Evolutionary conservation across 2,329 filamentous ascomycete species (phyloP), one percentile per base, ranked within the genome.

Genomic region (Fusarium sp.): DNA sequence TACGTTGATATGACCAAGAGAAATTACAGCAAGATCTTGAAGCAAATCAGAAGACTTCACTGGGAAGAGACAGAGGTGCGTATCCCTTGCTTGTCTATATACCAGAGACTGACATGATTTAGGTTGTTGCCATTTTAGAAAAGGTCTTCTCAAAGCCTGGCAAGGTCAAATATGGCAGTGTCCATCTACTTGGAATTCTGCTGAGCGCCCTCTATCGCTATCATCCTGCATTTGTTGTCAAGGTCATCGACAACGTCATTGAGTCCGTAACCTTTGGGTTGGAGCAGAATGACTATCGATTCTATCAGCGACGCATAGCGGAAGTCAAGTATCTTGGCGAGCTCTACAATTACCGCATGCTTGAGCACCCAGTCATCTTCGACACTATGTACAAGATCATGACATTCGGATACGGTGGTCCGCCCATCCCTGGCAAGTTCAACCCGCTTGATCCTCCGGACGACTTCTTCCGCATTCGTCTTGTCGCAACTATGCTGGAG

Each of bases 261-360:
- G 97, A 99, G 82, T 93, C 94, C 7, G 93, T 99, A 73, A 93
- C 90, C 1, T 89, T 97, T 73, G 97, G 97, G 1, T 87, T 99
- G 3, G 97, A 99, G 83, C 91, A 95, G 76, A 98, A 98, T 78
- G 97, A 99, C 81, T 99, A 98, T 88, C 95, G 97, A 79, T 97
- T 95, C 85, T 98, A 97, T 80, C 97, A 99, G 83, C 93, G 95
- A 69, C 93, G 97, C 25, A 92, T 99, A 71, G 94, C 97, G 4
- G 96, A 98, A 82, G 94, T 98, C 79, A 98, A 98, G 81, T 99
- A 98, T 81, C 87, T 99, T 6, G 95, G 94, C 25, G 97, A 99
- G 83, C 89, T 99, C 11, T 99, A 99, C 85, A 98, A 98, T 79
- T 99, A 98, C 81, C 94, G 97, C 66, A 94, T 99, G 90, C 90